Conservation (phyloP, 768 basidiomycete genomes). For the Naganishia onofrii region DNA sequence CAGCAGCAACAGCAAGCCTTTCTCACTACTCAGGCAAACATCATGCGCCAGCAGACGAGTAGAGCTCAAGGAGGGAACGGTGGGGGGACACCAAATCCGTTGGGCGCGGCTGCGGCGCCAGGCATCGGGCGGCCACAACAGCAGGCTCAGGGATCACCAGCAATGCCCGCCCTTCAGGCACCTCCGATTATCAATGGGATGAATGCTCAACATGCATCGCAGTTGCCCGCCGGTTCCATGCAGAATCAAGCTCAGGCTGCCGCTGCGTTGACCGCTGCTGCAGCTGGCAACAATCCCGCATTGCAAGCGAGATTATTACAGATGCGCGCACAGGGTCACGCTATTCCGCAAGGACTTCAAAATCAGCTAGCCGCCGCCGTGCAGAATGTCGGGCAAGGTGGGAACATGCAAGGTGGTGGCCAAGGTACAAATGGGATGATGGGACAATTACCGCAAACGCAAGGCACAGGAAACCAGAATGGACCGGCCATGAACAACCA, state of each 20-base stretch:
- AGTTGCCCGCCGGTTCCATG: not conserved
- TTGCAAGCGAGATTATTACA: conserved; percentile 4
- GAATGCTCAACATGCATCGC: not conserved
- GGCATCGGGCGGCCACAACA: conserved; percentile 1
- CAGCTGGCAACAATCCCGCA: conserved; percentile 2
- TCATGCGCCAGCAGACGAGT: conserved; percentile 3
- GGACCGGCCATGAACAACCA: conserved; percentile 7
- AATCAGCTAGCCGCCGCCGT: not conserved
- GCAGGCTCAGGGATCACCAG: conserved; percentile 9
- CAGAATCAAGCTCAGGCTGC: conserved; percentile 8
- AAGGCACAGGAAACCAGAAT: not conserved
- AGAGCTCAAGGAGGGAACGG: not conserved
- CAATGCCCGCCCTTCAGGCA: conserved; percentile 1
- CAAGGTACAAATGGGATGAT: not conserved
- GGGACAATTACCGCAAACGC: not conserved
- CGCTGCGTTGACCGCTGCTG: not conserved
- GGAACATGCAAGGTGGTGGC: not conserved
- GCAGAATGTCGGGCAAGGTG: conserved; percentile 8
- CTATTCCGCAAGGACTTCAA: conserved; percentile 4
- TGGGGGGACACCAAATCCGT: not conserved
- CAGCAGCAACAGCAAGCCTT: conserved; percentile 2
- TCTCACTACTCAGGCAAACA: not conserved
- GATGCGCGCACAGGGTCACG: conserved; percentile 19
- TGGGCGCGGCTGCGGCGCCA: not conserved
- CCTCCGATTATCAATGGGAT: not conserved